Percentiles rank a stretch among this genome's conserved stretches.
phyloP scores from a whole-genome alignment of 2,329 filamentous ascomycete genomes.

The Tolypocladium ovalisporum region DNA sequence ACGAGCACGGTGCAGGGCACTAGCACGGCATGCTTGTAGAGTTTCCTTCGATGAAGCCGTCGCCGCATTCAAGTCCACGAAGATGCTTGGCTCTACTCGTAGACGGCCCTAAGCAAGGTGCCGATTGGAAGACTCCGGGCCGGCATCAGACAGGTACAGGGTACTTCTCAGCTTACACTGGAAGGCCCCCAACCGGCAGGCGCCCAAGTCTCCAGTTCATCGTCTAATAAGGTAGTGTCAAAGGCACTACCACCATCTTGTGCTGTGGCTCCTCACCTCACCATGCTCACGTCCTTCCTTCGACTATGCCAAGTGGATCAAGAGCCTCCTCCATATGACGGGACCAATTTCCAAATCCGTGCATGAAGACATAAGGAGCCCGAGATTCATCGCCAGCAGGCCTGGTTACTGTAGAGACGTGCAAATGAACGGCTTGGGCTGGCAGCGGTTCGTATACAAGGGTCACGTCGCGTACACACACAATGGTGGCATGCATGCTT shows the following conservation, averaged over 20 bases:
- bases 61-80: background rate
- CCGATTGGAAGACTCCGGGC: background rate
- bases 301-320: slow-evolving; percentile 42
- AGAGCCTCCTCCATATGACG: slow-evolving; percentile 27
- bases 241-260: background rate
- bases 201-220: background rate
- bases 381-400: slow-evolving; percentile 15
- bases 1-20: background rate
- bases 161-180: background rate
- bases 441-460: slow-evolving; percentile 14
- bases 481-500: slow-evolving; percentile 15
- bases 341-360: slow-evolving; percentile 12
- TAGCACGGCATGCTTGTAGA: background rate
- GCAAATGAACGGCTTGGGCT: slow-evolving; percentile 18
- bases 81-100: too few species aligned
- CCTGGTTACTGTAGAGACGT: slow-evolving; percentile 6
- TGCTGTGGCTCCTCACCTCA: background rate
- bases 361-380: slow-evolving; percentile 18
- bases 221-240: background rate
- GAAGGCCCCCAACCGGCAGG: background rate
- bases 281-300: background rate
- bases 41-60: background rate
- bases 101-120: background rate
- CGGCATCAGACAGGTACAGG: background rate
- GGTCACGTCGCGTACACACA: slow-evolving; percentile 19